Base-by-base conservation (phyloP, 305 asterid genomes). In the Ajuga reptans region DNA sequence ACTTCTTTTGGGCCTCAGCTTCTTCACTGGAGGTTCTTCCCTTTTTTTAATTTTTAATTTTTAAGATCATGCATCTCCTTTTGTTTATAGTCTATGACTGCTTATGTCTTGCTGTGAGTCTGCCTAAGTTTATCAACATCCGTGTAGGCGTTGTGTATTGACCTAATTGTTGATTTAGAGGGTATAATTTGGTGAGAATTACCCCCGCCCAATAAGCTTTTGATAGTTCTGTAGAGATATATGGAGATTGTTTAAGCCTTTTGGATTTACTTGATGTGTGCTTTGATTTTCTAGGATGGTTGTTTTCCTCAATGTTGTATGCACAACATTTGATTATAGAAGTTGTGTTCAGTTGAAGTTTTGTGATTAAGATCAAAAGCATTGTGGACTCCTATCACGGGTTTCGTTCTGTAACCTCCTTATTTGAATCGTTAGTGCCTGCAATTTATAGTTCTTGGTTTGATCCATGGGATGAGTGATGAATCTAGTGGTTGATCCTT, bases 1-100 rank as follows among this genome's bases (percentile, higher is more conserved):
- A 42, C 75, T 88, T 62, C 78, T 90, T 29, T 50, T 90, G 79
- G 88, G 78, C n/a, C 85, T 86, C 85, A 88, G 89, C 78, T 75
- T 88, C 79, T 31, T 85, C 42, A 72, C 82, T 12, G 96, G 95
- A 85, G 97, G 95, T 90, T 62, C 6, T 36, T 65, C 24, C 27
- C 46, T 11, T 43, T 41, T 29, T 70, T 14, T n/a, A 21, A 10
- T 53, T 5, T 78, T 45, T 39, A 33, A 24, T 16, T 33, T 58
- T 58, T 9, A 5, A 29, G 41, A 64, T 65, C 43, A n/a, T 65
- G 63, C 27, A 3, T 6, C 46, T 16, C 52, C 39, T 5, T 53
- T 6, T 45, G 43, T 60, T 49, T 29, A 45, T 4, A n/a, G 1
- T 27, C 14, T 42, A 2, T 51, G 4, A n/a, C n/a, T n/a, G n/a